Conservation (phyloP, 257 asterid species). For the Eustoma russellianum region DNA sequence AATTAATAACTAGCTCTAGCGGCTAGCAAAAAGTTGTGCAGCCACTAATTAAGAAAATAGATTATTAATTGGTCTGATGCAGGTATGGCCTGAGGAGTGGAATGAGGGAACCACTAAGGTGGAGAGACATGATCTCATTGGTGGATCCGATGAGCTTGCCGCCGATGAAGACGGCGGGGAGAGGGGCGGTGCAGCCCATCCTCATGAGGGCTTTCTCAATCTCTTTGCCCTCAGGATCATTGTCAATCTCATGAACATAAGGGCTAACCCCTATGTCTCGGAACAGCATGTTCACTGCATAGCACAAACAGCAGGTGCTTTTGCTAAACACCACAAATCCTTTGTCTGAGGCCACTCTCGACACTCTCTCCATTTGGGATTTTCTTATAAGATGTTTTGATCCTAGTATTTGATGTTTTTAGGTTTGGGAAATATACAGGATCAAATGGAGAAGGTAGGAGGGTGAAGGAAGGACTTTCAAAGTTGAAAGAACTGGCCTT, state of each 20-base stretch:
- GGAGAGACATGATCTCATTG: conserved; percentile 30
- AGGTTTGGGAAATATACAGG: background rate
- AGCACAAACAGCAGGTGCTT: conserved; percentile 28
- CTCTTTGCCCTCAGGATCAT: conserved; percentile 21
- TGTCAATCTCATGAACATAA: conserved; percentile 16
- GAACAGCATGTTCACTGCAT: conserved; percentile 18
- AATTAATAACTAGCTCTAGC: no score
- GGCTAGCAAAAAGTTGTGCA: no score
- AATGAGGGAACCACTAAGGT: conserved; percentile 25
- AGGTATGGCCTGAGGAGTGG: conserved; percentile 18
- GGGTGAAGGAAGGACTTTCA: background rate
- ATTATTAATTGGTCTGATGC: background rate
- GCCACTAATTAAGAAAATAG: no score
- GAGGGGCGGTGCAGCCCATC: conserved; percentile 20
- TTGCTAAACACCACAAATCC: conserved; percentile 22
- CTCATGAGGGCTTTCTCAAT: conserved; percentile 23
- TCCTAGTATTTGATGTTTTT: background rate
- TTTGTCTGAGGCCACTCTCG: conserved; percentile 11
- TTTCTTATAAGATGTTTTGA: no score
- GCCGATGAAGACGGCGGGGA: conserved; percentile 21
- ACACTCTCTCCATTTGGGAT: conserved; percentile 16
- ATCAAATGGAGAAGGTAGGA: background rate
- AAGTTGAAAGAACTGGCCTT: background rate
- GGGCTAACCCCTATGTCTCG: conserved; percentile 17
- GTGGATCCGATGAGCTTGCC: conserved; percentile 28